phyloP scores from a whole-genome alignment of 2,329 filamentous ascomycete genomes.

The Oidium heveae region DNA sequence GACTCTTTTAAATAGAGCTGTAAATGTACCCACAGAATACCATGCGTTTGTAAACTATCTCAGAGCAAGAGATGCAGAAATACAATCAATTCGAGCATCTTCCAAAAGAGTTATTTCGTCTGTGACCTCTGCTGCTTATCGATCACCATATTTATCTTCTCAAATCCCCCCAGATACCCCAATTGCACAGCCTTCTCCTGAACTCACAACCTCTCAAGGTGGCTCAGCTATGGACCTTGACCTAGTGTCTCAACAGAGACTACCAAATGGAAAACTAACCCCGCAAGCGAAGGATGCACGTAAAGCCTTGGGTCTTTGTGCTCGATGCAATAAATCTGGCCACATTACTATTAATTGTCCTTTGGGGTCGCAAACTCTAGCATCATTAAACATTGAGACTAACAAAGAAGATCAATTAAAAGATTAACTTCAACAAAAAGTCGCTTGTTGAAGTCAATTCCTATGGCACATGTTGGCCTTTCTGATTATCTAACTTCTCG shows the following conservation, averaged over 20 bases:
- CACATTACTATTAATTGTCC: background rate
- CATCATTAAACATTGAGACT: background rate
- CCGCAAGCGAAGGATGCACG: background rate
- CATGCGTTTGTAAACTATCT: background rate
- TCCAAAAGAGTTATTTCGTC: no score
- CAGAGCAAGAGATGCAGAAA: background rate
- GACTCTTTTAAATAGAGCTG: no score
- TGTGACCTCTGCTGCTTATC: no score
- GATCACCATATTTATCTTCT: background rate
- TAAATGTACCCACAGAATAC: background rate
- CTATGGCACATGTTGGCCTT: background rate
- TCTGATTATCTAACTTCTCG: background rate
- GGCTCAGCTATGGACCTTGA: background rate
- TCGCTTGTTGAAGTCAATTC: background rate
- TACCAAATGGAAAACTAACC: background rate
- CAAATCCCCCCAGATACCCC: background rate
- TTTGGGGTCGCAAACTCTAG: background rate
- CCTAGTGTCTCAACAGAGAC: background rate
- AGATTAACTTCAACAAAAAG: background rate
- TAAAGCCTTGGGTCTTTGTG: background rate
- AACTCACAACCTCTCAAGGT: background rate
- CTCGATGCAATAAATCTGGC: background rate
- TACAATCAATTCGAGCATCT: background rate
- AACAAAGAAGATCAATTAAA: background rate
- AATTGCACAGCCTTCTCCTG: background rate